A percentile compares a stretch with the other conserved stretches of the same genome.
Evolutionary conservation across 176 grass and related monocot species (phyloP).

Genomic region (Alopecurus myosuroides): DNA sequence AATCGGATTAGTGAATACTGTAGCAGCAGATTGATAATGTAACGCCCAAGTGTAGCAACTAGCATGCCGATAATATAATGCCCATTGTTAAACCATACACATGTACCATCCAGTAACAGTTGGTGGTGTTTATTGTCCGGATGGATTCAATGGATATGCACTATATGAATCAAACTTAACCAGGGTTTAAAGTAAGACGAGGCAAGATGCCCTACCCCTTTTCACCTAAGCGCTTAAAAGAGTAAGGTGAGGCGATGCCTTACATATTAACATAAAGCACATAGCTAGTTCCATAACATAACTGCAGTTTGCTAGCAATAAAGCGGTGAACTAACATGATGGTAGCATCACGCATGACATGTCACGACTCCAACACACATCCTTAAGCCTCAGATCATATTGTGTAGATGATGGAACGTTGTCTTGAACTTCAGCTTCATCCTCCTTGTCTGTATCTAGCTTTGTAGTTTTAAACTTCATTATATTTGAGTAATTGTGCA

Average conservation of each 20-base stretch:
- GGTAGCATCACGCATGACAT: background rate
- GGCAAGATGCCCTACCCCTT: background rate
- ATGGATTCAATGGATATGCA: background rate
- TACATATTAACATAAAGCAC: background rate
- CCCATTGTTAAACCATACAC: background rate
- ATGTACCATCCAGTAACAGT: background rate
- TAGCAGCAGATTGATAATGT: background rate
- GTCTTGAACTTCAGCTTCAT: background rate
- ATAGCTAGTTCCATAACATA: background rate
- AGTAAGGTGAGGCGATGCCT: background rate
- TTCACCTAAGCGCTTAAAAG: background rate
- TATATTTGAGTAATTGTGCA: background rate
- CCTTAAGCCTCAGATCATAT: background rate
- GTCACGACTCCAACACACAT: background rate
- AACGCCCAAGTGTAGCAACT: constrained; percentile 13
- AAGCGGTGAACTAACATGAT: background rate
- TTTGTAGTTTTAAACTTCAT: background rate
- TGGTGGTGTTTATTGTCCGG: background rate
- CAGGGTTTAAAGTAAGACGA: background rate
- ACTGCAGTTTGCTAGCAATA: background rate
- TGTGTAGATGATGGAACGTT: background rate
- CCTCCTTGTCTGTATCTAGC: background rate
- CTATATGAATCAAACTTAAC: background rate
- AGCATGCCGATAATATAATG: background rate
- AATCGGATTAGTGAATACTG: background rate